A percentile compares a stretch with the other conserved stretches of the same genome.
Conservation (phyloP, 1,139 yeast species). For the Arxiozyma bovina region DNA sequence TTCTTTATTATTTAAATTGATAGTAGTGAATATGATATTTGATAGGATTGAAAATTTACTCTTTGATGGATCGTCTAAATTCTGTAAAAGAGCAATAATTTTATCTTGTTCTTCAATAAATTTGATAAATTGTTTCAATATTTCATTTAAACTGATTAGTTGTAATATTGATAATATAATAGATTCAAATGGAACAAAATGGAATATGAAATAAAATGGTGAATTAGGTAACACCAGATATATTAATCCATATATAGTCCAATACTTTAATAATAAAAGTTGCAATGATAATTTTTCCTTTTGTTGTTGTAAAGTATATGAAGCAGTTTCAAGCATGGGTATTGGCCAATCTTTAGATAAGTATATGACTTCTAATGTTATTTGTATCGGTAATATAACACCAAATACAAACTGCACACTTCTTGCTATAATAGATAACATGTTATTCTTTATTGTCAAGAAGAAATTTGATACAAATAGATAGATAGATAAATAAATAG, state of each 20-base stretch:
- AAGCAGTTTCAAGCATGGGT: conserved; percentile 6
- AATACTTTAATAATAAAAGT: conserved; percentile 10
- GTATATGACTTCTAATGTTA: conserved; percentile 14
- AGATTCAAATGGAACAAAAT: conserved; percentile 7
- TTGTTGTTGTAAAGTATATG: conserved; percentile 8
- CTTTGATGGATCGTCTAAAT: conserved; percentile 6
- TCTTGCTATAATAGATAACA: background rate
- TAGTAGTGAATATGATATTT: conserved; percentile 2
- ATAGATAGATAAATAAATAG: too few relatives aligned
- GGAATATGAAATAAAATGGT: conserved; percentile 5
- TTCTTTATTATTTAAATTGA: conserved; percentile 6
- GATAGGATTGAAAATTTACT: conserved; percentile 7
- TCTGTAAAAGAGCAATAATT: conserved; percentile 8
- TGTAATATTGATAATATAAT: conserved; percentile 1
- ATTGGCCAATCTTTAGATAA: conserved; percentile 10
- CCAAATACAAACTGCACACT: conserved; percentile 5
- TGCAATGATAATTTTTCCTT: conserved; percentile 5
- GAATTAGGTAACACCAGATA: conserved; percentile 9
- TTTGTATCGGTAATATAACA: conserved; percentile 14
- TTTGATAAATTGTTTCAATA: conserved; percentile 7
- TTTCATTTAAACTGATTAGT: conserved; percentile 4
- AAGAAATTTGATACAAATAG: background rate
- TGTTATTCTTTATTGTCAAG: background rate
- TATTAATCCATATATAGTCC: conserved; percentile 9
- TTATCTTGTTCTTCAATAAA: conserved; percentile 11